Conservation (phyloP, 495 filamentous ascomycete species). For the Penicillium turbatum region DNA sequence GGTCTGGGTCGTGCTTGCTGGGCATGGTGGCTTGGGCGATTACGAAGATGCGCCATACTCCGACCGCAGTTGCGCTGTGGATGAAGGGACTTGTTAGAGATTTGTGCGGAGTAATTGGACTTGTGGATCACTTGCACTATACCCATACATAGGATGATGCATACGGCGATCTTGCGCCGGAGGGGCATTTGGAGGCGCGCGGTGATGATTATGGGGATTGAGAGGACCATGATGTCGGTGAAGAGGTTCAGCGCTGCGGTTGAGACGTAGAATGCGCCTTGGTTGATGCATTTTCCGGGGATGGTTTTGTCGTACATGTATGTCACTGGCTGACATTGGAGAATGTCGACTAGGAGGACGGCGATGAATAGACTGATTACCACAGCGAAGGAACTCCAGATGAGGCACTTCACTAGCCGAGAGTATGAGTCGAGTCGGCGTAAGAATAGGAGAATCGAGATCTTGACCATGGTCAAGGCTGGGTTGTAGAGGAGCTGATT, state of each 20-base stretch:
- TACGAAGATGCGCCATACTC: slow-evolving; percentile 28
- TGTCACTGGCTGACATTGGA: slow-evolving; percentile 50
- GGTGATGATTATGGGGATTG: slow-evolving; percentile 46
- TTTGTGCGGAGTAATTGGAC: not conserved
- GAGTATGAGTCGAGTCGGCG: slow-evolving; percentile 41
- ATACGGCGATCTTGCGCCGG: slow-evolving; percentile 42
- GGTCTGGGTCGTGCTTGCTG: slow-evolving; percentile 9
- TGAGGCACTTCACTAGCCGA: slow-evolving; percentile 33
- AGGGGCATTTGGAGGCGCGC: slow-evolving; percentile 42
- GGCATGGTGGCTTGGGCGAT: slow-evolving; percentile 21
- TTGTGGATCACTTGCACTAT: slow-evolving; percentile 30
- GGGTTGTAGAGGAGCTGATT: slow-evolving; percentile 63
- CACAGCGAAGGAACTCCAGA: slow-evolving; percentile 41
- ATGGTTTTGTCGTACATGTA: slow-evolving; percentile 41
- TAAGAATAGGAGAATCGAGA: slow-evolving; percentile 50
- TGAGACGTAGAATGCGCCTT: slow-evolving; percentile 39
- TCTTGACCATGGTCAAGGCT: slow-evolving; percentile 56
- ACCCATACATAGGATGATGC: slow-evolving; percentile 40
- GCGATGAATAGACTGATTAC: slow-evolving; percentile 51
- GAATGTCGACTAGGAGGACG: slow-evolving; percentile 53
- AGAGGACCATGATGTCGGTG: slow-evolving; percentile 45
- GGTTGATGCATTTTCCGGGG: slow-evolving; percentile 38
- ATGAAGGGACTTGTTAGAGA: not conserved
- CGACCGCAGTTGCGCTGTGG: slow-evolving; percentile 49
- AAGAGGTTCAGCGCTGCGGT: slow-evolving; percentile 42